These are phyloP conservation scores for Fraxinus albicans DNA, from an alignment of 305 asterid species.

Conservation along the genomic window DNA sequence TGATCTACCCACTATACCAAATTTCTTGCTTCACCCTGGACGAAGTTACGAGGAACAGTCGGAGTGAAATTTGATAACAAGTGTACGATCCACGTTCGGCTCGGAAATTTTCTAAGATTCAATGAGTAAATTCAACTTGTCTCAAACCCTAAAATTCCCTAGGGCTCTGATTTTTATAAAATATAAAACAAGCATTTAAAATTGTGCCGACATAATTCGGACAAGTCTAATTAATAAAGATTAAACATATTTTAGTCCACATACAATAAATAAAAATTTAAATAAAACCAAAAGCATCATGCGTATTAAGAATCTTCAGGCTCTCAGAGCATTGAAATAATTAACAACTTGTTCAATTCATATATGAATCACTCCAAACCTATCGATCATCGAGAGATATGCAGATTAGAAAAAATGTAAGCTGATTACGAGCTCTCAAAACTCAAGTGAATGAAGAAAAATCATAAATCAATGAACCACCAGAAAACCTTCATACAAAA, in stretches of 20 bases:
- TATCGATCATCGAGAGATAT: conserved; percentile 5
- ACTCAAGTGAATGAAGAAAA: conserved; percentile 11
- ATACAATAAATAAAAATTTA: not conserved
- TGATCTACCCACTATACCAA: not conserved
- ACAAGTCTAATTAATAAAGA: conserved; percentile 2
- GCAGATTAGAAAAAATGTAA: not conserved
- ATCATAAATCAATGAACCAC: conserved; percentile 9
- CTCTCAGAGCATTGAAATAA: not conserved
- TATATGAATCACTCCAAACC: conserved; percentile 21
- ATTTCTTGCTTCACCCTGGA: not conserved
- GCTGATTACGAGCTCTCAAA: conserved; percentile 15
- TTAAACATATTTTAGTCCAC: not conserved
- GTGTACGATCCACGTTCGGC: not conserved
- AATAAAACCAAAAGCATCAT: not conserved
- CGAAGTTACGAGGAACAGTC: not conserved
- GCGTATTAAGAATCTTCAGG: not conserved
- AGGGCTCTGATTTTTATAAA: not conserved
- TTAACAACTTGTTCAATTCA: not conserved
- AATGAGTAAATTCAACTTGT: not conserved
- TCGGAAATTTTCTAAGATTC: not conserved
- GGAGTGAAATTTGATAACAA: not conserved
- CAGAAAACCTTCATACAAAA: not conserved
- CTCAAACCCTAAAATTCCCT: not conserved
- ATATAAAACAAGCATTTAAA: not conserved
- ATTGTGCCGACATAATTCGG: not conserved